These are phyloP conservation scores for Heracleum sosnowskyi DNA, from an alignment of 129 eudicot genomes.

Conservation along the genomic window DNA sequence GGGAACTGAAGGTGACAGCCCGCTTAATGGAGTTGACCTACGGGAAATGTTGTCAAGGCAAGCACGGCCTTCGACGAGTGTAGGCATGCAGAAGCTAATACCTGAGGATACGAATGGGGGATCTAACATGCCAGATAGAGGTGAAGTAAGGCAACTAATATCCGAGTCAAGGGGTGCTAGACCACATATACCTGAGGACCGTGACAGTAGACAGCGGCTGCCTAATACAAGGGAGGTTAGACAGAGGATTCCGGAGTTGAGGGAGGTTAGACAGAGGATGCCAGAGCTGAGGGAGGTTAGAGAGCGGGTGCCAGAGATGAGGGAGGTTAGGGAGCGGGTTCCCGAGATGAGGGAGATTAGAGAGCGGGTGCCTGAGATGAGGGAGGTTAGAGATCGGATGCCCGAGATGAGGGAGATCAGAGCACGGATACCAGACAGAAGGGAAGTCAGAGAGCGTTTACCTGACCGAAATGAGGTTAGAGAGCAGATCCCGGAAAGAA, in stretches of 20 bases:
- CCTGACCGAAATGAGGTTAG: constrained; percentile 31
- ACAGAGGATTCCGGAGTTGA: constrained; percentile 26
- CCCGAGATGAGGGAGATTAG: constrained; percentile 26
- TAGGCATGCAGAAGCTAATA: constrained; percentile 17
- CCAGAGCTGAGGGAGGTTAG: constrained; percentile 32
- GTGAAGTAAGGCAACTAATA: constrained; percentile 25
- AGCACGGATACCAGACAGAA: constrained; percentile 27
- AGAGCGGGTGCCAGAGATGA: constrained; percentile 23
- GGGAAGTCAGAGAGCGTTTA: constrained; percentile 25
- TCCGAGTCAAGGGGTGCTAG: constrained; percentile 30
- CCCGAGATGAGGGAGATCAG: constrained; percentile 26
- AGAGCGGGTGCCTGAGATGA: constrained; percentile 20
- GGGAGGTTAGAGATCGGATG: constrained; percentile 31
- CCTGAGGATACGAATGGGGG: constrained; percentile 23
- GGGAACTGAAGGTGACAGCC: constrained; percentile 32
- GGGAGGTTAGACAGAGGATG: constrained; percentile 26
- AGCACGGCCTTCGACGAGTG: constrained; percentile 40
- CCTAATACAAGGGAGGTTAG: constrained; percentile 36
- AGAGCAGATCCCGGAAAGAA: constrained; percentile 20
- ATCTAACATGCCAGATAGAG: constrained; percentile 29
- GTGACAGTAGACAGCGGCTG: constrained; percentile 28
- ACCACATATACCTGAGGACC: constrained; percentile 21
- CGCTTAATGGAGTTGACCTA: constrained; percentile 43
- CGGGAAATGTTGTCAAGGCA: constrained; percentile 67
- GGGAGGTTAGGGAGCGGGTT: constrained; percentile 7